These are phyloP conservation scores for Isabelozyma pseudorhagii DNA, from an alignment of 805 yeast species.

Conservation along the genomic window DNA sequence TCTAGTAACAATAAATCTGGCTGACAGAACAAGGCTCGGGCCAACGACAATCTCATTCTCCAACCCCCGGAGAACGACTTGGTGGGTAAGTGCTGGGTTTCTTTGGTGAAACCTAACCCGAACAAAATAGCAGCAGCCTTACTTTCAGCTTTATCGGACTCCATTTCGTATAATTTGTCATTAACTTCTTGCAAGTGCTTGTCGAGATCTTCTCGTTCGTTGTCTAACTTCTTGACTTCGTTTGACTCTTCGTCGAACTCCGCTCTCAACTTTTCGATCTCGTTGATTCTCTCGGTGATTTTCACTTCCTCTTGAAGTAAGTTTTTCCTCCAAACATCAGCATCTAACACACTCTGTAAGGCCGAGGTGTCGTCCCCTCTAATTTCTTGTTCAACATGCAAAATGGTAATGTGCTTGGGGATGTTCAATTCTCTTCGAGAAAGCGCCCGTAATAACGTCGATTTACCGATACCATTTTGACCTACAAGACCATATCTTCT, in stretches of 20 bases:
- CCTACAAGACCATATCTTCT: constrained; percentile 97
- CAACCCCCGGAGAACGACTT: constrained; percentile 99
- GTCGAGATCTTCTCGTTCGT: constrained; percentile 86
- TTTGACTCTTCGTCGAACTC: constrained; percentile 75
- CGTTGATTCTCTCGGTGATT: constrained; percentile 69
- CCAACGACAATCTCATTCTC: constrained; percentile 99
- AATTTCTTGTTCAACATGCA: constrained; percentile 97
- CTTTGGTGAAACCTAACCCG: constrained; percentile 92
- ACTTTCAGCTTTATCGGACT: constrained; percentile 95
- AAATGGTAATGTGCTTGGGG: constrained; percentile 91
- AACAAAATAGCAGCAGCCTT: constrained; percentile 90
- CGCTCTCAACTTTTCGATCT: constrained; percentile 63
- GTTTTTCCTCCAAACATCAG: constrained; percentile 98
- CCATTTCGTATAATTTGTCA: constrained; percentile 87
- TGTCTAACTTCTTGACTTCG: constrained; percentile 76
- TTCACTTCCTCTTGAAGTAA: constrained; percentile 72
- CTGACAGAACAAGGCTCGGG: constrained; percentile 95
- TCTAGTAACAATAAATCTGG: constrained; percentile 91
- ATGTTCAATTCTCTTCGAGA: constrained; percentile 91
- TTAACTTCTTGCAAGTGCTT: constrained; percentile 72
- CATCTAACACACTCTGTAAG: constrained; percentile 93
- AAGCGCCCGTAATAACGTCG: constrained; percentile 85
- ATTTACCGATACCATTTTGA: constrained; percentile 99
- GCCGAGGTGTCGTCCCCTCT: constrained; percentile 91
- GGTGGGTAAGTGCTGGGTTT: constrained; percentile 78